Evolutionary conservation across 2,329 filamentous ascomycete genomes (phyloP), one percentile per base, ranked within the genome.

Genomic region (Xylaria digitata): DNA sequence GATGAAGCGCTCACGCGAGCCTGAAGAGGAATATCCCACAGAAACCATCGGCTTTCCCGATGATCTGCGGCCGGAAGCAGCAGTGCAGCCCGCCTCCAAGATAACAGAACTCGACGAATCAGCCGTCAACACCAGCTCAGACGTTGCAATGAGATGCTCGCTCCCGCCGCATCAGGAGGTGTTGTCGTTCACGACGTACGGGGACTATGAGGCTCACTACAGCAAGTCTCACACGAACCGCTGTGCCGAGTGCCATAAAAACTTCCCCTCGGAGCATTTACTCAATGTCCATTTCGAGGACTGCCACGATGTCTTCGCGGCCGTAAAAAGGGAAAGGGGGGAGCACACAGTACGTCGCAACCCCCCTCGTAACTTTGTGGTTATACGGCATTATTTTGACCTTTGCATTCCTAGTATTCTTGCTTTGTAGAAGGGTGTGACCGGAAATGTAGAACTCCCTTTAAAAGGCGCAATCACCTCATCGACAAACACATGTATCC

Each of bases 401-500:
- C 0, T 65, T 30, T 58, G 50, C 30, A 15, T 5, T 5, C 26
- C 26, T 66, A 96, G 89, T 97, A 91, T 79, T 89, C 88, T 5
- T 99, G 96, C 81, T 96, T 98, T 75, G 89, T 97, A 6, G 92
- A 97, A 75, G 90, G 86, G 55, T 99, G 96, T 78, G 92, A 96
- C 66, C 88, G 92, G 71, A 90, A 93, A 77, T 97, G 94, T 80
- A 89, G 87, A 62, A 94, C 92, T 3, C 89, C 91, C 34, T 89
- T 92, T 75, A 98, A 97, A 80, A 88, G 96, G 50, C 87, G 92
- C 40, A 88, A 93, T 77, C 95, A 99, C 82, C 84, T 97, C 71
- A 93, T 97, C 72, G 94, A 97, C 82, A 97, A 97, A 81, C 96
- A 99, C 79, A 86, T 90, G 81, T 99, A 96, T 76, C 95, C 94